Evolutionary conservation across 2,329 filamentous ascomycete genomes (phyloP).

Genomic region (Sclerotinia minor): DNA sequence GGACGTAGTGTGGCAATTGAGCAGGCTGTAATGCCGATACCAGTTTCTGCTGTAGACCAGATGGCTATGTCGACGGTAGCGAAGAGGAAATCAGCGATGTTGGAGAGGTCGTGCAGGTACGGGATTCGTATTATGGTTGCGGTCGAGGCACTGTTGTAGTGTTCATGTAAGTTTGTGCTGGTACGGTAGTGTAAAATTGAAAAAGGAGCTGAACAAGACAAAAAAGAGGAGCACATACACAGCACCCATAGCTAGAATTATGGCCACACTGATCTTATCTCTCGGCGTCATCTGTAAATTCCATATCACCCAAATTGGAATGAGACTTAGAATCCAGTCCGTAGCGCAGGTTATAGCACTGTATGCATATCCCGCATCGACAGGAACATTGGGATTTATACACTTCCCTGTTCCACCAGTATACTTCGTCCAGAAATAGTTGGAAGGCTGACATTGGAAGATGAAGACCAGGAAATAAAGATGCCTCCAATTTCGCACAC

Average conservation of each 20-base stretch:
- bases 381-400: constrained; percentile 39
- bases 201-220: no score
- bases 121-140: constrained; percentile 48
- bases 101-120: constrained; percentile 44
- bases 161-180: constrained; percentile 6
- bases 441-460: constrained; percentile 45
- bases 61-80: constrained; percentile 46
- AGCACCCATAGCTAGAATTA: constrained; percentile 42
- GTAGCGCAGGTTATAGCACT: constrained; percentile 45
- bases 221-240: constrained; percentile 39
- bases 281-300: constrained; percentile 45
- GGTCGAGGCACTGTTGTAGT: constrained; percentile 41
- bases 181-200: no score
- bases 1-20: constrained; percentile 46
- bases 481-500: constrained; percentile 42
- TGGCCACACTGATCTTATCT: constrained; percentile 43
- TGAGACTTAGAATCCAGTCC: constrained; percentile 46
- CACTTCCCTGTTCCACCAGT: constrained; percentile 42
- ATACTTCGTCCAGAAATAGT: constrained; percentile 46
- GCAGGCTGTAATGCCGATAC: constrained; percentile 45
- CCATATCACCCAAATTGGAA: constrained; percentile 47
- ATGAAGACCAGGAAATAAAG: constrained; percentile 45
- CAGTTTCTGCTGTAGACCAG: constrained; percentile 47
- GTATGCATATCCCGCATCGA: constrained; percentile 44
- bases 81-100: constrained; percentile 44